phyloP scores from a whole-genome alignment of 1,284 basidiomycete genomes.

The Sanguinoderma infundibulare region DNA sequence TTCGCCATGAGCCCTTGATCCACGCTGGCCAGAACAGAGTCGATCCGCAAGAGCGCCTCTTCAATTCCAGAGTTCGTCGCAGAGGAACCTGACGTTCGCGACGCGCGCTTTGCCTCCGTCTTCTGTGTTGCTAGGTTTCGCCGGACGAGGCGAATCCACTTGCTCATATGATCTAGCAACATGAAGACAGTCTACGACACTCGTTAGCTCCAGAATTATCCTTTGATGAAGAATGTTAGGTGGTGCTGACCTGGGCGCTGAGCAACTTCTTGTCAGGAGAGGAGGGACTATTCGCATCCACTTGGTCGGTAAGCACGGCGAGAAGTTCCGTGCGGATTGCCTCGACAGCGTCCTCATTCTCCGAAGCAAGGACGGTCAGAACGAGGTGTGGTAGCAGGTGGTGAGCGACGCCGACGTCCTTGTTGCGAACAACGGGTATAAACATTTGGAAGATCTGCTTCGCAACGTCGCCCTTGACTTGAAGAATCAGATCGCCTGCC shows the following conservation, averaged over 20 bases:
- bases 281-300: slow-evolving; percentile 61
- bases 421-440: slow-evolving; percentile 79
- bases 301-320: slow-evolving; percentile 88
- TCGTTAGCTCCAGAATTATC: not conserved
- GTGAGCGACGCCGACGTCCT: slow-evolving; percentile 91
- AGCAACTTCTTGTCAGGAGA: slow-evolving; percentile 80
- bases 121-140: slow-evolving; percentile 60
- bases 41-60: slow-evolving; percentile 70
- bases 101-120: slow-evolving; percentile 48
- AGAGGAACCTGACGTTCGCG: slow-evolving; percentile 39
- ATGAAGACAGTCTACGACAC: slow-evolving; percentile 82
- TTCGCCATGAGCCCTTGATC: slow-evolving; percentile 91
- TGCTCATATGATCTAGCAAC: slow-evolving; percentile 93
- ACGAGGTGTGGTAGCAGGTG: slow-evolving; percentile 93
- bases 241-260: slow-evolving; percentile 80
- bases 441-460: slow-evolving; percentile 82
- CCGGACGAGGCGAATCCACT: slow-evolving; percentile 80
- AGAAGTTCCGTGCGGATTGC: slow-evolving; percentile 81
- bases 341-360: slow-evolving; percentile 61
- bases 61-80: slow-evolving; percentile 39
- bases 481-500: slow-evolving; percentile 84
- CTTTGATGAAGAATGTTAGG: not conserved
- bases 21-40: slow-evolving; percentile 83
- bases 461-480: slow-evolving; percentile 61
- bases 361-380: slow-evolving; percentile 85